A percentile compares a stretch with the other conserved stretches of the same genome.
Conservation (phyloP, 2,329 filamentous ascomycete species). For the Falciphora oryzae region DNA sequence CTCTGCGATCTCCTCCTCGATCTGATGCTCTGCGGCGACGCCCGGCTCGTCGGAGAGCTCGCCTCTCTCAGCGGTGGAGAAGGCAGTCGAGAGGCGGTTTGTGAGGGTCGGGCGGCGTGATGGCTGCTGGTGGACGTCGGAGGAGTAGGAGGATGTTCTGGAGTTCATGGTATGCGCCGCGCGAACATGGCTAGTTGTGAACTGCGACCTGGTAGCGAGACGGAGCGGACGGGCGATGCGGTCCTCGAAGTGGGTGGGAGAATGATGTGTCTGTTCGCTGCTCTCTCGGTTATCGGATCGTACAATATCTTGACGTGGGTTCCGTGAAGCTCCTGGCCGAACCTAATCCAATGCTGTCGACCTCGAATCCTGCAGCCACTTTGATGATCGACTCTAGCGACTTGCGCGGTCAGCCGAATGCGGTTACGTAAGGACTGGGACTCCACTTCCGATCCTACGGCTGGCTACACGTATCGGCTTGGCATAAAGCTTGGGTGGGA, state of each 20-base stretch:
- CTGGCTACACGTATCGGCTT: background rate
- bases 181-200: constrained; percentile 1
- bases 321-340: background rate
- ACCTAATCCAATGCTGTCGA: background rate
- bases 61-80: constrained; percentile 60
- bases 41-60: constrained; percentile 44
- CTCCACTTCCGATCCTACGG: background rate
- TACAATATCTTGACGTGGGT: background rate
- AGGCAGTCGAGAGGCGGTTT: constrained; percentile 61
- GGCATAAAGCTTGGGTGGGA: background rate
- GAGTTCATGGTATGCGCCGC: constrained; percentile 11
- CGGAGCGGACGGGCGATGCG: background rate
- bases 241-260: background rate
- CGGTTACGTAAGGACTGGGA: background rate
- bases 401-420: background rate
- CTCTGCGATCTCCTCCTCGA: constrained; percentile 92
- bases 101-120: constrained; percentile 50
- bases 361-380: background rate
- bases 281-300: background rate
- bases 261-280: background rate
- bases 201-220: background rate
- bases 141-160: constrained; percentile 11
- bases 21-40: constrained; percentile 57
- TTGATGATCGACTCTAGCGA: background rate
- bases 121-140: constrained; percentile 9